Evolutionary conservation across 805 yeast genomes (phyloP), one percentile per base, ranked within the genome.

Genomic region (Candida vaughaniae): DNA sequence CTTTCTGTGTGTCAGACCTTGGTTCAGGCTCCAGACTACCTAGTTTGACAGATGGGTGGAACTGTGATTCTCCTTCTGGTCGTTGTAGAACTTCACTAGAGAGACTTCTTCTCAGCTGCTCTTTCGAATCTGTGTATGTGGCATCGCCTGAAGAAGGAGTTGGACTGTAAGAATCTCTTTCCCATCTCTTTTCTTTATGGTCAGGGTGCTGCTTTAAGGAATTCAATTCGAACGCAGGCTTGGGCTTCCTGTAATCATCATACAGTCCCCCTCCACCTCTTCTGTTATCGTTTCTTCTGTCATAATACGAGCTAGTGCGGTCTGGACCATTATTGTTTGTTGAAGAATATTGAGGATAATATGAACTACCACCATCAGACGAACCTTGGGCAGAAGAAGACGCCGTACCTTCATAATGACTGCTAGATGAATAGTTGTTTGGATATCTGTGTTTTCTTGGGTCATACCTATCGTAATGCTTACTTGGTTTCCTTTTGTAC

Each of bases 221-320:
- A 12, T 35, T 42, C 26, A 42, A 34, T 2, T 45, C 48, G 30
- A 45, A 45, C 5, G 46, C 48, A 11, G 48, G 48, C 25, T 35
- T 39, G 14, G 41, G 37, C 22, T 34, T 33, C 11, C 38, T 25
- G 22, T 43, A 36, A 14, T 38, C 43, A 26, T 41, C 41, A 15
- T 32, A 29, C 17, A 29, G 25, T 27, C 34, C 28, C n/a, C 36
- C 26, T 8, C 37, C 16, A 12, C 22, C 36, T 14, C 22, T 23
- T 15, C 42, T 27, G 14, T 29, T 17, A 8, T 36, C 41, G 22
- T 31, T 30, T 17, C 39, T 27, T 29, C 33, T 25, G 20, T 36
- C 44, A 18, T 33, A 31, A 25, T 26, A 22, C 7, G 28, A 10
- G 19, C 11, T 12, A 11, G 28, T 6, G 15, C 7, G 12, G 32